Evolutionary conservation across 495 filamentous ascomycete species (phyloP).

Genomic region (Neurospora sp.): DNA sequence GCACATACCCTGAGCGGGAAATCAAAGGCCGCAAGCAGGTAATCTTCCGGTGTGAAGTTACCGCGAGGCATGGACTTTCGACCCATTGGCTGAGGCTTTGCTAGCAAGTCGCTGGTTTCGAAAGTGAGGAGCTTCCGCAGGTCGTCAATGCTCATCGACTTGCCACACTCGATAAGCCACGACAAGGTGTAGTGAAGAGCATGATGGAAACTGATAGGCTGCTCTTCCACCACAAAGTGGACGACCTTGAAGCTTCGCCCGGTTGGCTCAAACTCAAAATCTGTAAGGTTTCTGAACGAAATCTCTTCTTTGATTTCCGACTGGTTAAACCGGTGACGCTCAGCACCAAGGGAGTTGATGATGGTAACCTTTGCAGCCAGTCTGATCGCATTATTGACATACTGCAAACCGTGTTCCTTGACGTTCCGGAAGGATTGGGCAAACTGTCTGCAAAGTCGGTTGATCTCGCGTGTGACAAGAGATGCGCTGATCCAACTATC

Average conservation of each 20-base stretch:
- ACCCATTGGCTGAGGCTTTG: constrained; percentile 46
- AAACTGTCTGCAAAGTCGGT: constrained; percentile 78
- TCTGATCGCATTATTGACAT: constrained; percentile 63
- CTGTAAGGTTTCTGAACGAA: constrained; percentile 63
- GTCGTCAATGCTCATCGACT: constrained; percentile 55
- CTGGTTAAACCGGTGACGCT: constrained; percentile 75
- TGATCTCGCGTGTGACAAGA: constrained; percentile 89
- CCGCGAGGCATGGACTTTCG: constrained; percentile 38
- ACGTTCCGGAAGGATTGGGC: constrained; percentile 70
- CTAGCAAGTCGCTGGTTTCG: constrained; percentile 46
- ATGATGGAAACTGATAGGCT: constrained; percentile 96
- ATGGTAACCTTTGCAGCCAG: constrained; percentile 68
- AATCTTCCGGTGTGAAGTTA: constrained; percentile 55
- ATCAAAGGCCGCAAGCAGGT: constrained; percentile 82
- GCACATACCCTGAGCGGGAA: constrained; percentile 86
- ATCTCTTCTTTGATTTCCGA: constrained; percentile 80
- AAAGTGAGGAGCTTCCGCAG: constrained; percentile 57
- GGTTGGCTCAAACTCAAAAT: constrained; percentile 69
- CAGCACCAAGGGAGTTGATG: constrained; percentile 76
- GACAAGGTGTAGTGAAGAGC: constrained; percentile 94
- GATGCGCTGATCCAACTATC: constrained; percentile 97
- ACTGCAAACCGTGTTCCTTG: constrained; percentile 47
- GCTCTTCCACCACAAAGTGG: constrained; percentile 74
- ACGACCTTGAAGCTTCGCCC: constrained; percentile 58
- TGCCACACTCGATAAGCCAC: constrained; percentile 88